phyloP scores from a whole-genome alignment of 768 basidiomycete species.

The Pleurotus giganteus region DNA sequence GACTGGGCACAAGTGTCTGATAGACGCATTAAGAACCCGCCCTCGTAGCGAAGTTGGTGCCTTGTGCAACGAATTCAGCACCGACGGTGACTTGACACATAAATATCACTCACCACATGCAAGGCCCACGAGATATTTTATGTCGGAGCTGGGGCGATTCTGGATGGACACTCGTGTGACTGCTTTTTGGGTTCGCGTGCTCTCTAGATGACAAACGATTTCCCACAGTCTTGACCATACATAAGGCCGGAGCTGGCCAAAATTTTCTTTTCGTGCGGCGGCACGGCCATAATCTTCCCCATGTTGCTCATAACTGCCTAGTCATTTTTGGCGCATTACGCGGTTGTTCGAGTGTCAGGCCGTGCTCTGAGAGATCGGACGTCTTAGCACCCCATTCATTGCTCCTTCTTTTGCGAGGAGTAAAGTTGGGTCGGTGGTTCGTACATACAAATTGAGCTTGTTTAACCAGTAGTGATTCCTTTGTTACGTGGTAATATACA shows the following conservation, averaged over 20 bases:
- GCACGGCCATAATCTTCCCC: constrained; percentile 76
- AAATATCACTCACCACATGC: too few species aligned
- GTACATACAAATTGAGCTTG: constrained; percentile 30
- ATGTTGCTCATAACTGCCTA: constrained; percentile 84
- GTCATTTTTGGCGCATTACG: constrained; percentile 38
- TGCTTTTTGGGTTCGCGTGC: too few species aligned
- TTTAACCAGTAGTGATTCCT: too few species aligned
- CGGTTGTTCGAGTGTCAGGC: constrained; percentile 89
- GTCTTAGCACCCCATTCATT: constrained; percentile 79
- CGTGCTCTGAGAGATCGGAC: constrained; percentile 75
- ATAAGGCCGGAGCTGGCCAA: constrained; percentile 1
- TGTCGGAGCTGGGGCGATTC: too few species aligned
- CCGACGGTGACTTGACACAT: too few species aligned
- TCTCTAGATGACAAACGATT: neutral
- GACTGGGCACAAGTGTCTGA: neutral
- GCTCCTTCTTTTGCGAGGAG: constrained; percentile 36
- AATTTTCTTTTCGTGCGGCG: constrained; percentile 65
- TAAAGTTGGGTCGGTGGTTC: constrained; percentile 81
- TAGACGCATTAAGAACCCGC: neutral
- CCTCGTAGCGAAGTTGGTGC: too few species aligned
- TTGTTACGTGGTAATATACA: too few species aligned
- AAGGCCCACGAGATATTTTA: too few species aligned
- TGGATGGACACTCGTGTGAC: too few species aligned
- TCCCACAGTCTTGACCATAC: neutral
- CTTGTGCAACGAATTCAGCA: too few species aligned